A percentile compares a stretch with the other conserved stretches of the same genome.
phyloP scores from a whole-genome alignment of 345 rosid genomes.

The Geranium rotundifolium region DNA sequence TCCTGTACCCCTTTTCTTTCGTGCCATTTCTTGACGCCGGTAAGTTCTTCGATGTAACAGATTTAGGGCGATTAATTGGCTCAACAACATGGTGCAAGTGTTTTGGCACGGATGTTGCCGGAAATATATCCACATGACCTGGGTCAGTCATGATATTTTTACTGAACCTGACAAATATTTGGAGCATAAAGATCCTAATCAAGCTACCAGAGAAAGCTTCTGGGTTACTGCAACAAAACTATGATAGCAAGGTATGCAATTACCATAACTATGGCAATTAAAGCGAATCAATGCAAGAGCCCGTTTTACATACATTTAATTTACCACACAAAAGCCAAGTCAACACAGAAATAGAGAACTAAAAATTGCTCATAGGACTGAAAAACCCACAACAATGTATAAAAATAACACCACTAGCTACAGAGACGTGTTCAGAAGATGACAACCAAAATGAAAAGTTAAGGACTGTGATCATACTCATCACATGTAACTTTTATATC shows the following conservation, averaged over 20 bases:
- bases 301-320: neutral
- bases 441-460: neutral
- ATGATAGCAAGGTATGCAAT: neutral
- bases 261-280: neutral
- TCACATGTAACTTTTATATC: too few relatives aligned
- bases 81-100: constrained; percentile 47
- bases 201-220: constrained; percentile 5
- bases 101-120: constrained; percentile 61
- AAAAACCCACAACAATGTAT: too few relatives aligned
- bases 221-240: constrained; percentile 1
- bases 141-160: constrained; percentile 66
- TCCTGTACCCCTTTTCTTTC: constrained; percentile 54
- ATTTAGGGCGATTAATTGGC: constrained; percentile 36
- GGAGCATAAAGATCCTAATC: constrained; percentile 11
- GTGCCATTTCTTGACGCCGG: constrained; percentile 19
- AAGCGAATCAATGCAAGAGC: neutral
- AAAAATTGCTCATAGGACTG: too few relatives aligned
- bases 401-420: too few relatives aligned
- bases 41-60: constrained; percentile 23
- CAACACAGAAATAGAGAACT: too few relatives aligned
- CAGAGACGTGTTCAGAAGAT: neutral
- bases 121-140: constrained; percentile 79
- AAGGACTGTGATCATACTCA: too few relatives aligned
- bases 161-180: constrained; percentile 40
- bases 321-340: too few relatives aligned